Conservation (phyloP, 164 flowering plant species). For the Magnolia sinica region DNA sequence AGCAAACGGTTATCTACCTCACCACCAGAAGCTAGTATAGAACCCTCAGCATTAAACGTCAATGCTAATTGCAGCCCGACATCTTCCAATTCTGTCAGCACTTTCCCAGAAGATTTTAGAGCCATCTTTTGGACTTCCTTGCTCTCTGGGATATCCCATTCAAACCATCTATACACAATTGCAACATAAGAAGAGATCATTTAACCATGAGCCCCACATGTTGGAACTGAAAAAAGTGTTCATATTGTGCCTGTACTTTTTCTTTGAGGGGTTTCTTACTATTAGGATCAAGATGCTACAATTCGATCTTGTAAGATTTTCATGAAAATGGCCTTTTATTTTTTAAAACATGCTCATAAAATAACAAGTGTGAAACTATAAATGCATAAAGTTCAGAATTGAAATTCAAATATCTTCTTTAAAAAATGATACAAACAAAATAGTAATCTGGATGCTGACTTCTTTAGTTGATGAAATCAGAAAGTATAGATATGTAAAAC, state of each 20-base stretch:
- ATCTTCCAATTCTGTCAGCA: conserved; percentile 51
- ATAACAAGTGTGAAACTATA: too few species aligned
- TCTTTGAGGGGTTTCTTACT: too few species aligned
- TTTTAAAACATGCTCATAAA: too few species aligned
- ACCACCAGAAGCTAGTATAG: conserved; percentile 78
- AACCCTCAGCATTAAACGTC: conserved; percentile 66
- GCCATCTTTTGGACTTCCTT: conserved; percentile 32
- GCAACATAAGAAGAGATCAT: neutral
- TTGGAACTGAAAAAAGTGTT: neutral
- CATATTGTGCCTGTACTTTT: neutral
- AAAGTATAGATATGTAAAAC: too few species aligned
- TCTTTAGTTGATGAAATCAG: too few species aligned
- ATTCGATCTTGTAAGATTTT: too few species aligned
- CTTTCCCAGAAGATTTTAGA: conserved; percentile 56
- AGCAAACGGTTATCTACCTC: conserved; percentile 52
- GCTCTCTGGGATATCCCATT: conserved; percentile 50
- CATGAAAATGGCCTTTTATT: too few species aligned
- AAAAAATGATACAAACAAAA: too few species aligned
- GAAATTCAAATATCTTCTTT: too few species aligned
- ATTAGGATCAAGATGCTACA: too few species aligned
- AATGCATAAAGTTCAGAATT: neutral
- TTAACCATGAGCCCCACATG: neutral
- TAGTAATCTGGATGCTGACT: too few species aligned
- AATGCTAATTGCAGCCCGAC: conserved; percentile 86
- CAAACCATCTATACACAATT: conserved; percentile 55